These are phyloP conservation scores for Tolypocladium album DNA, from an alignment of 2,329 filamentous ascomycete genomes.

Conservation along the genomic window DNA sequence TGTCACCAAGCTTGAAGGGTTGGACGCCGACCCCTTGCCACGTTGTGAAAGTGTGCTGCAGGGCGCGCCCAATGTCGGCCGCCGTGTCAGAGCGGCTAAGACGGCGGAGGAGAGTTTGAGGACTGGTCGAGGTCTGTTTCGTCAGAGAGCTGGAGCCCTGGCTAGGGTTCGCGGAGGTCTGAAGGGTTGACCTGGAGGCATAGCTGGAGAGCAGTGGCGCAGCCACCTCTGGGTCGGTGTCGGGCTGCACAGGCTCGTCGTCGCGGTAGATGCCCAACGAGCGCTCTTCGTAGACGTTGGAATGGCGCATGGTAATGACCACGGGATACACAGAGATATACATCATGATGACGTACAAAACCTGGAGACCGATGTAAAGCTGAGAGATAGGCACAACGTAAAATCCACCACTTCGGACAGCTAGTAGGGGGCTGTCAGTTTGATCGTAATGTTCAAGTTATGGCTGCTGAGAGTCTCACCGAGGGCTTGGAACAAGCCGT, in stretches of 20 bases:
- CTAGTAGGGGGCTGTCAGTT: not conserved
- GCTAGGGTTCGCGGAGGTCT: not conserved
- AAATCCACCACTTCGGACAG: not conserved
- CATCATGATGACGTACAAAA: not conserved
- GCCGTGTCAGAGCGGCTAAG: not conserved
- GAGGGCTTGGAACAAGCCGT: not conserved
- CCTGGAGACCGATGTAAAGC: not conserved
- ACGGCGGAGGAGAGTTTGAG: not conserved
- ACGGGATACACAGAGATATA: not conserved
- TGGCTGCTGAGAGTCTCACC: not conserved
- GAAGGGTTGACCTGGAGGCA: no score
- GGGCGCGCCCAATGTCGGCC: not conserved
- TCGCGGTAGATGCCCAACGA: not conserved
- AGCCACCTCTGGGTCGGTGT: not conserved
- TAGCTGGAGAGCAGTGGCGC: not conserved
- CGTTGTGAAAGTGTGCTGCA: not conserved
- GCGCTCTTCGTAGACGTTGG: not conserved
- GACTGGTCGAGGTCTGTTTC: not conserved
- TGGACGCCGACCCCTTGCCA: not conserved
- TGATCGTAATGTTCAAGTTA: not conserved
- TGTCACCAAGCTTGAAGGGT: not conserved
- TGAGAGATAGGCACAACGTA: not conserved
- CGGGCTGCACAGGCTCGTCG: not conserved
- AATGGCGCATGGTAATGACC: not conserved
- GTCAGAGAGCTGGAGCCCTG: not conserved